A percentile compares a stretch with the other conserved stretches of the same genome.
These are phyloP conservation scores for Pseudocercospora ulei DNA, from an alignment of 2,329 filamentous ascomycete species.

Conservation along the genomic window DNA sequence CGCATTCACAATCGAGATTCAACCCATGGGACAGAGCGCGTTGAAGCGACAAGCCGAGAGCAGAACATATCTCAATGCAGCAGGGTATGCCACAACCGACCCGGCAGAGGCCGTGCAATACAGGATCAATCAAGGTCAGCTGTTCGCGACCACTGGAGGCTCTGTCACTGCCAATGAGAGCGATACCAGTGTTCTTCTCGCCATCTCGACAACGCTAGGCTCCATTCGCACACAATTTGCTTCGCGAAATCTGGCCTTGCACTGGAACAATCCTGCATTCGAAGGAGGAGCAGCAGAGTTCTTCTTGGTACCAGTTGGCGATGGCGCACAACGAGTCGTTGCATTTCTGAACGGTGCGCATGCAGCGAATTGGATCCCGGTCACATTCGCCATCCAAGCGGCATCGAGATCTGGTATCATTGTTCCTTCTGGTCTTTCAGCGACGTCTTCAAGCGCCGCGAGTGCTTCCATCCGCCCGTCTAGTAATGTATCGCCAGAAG, in stretches of 20 bases:
- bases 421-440: not conserved
- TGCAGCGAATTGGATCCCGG: slow-evolving; percentile 26
- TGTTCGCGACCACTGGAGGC: slow-evolving; percentile 22
- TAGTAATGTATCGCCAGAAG: slow-evolving; percentile 8
- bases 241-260: slow-evolving; percentile 25
- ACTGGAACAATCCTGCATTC: slow-evolving; percentile 33
- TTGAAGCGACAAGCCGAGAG: slow-evolving; percentile 23
- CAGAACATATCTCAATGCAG: slow-evolving; percentile 27
- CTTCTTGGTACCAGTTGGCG: slow-evolving; percentile 27
- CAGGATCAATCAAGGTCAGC: slow-evolving; percentile 27
- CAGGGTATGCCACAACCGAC: slow-evolving; percentile 33
- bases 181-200: slow-evolving; percentile 27
- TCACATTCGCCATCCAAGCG: slow-evolving; percentile 25
- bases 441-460: not conserved
- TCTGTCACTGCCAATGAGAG: slow-evolving; percentile 25
- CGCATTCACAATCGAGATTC: slow-evolving; percentile 30
- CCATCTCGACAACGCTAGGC: slow-evolving; percentile 19
- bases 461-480: slow-evolving; percentile 15
- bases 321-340: slow-evolving; percentile 28
- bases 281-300: slow-evolving; percentile 30
- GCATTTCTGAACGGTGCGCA: slow-evolving; percentile 28
- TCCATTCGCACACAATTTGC: slow-evolving; percentile 30
- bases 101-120: slow-evolving; percentile 28
- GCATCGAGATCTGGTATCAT: not conserved
- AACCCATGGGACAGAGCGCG: slow-evolving; percentile 14